Base-by-base conservation (phyloP, 2,329 filamentous ascomycete genomes). In the Verticillium dahliae region DNA sequence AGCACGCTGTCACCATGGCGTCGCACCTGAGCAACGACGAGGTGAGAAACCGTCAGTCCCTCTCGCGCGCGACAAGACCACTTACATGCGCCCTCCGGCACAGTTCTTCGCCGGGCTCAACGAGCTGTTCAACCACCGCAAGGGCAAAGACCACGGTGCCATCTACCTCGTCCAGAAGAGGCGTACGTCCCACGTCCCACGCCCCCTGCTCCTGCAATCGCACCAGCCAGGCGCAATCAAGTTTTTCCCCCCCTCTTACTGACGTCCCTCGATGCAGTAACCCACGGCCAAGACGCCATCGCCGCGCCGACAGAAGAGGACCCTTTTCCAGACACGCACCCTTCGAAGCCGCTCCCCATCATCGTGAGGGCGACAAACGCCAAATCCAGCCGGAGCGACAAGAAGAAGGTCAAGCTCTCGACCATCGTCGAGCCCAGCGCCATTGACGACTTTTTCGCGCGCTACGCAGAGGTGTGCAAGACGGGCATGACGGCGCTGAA, bases 381-480 rank as follows among this genome's bases (percentile, higher is more conserved):
- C 69, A 90, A 89, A 71, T 83, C 79, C 58, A 86, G 83, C 68
- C 79, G 76, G 64, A 80, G 82, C 65, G 81, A 82, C 61, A 74
- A 79, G 50, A 74, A 81, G 61, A 88, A 89, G 67, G 76, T 90
- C 67, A 96, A 93, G 74, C 72, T 97, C 33, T 91, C 91, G 2
- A 98, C 95, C 0, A 75, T 97, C 0, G 92, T 98, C 1, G 82
- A 89, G 61, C 85, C 90, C 1, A 85, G 88, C 62, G 85, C 89
- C 5, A 74, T 98, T 11, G 92, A 96, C 60, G 79, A 74, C 0
- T 99, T 99, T 72, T 99, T 92, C 74, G 78, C 80, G 35, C 83
- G 85, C 59, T 99, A 98, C 78, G 93, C 92, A 27, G 95, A 98
- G 67, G 83, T 92, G 3, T 97, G 93, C 77, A 97, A 96, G 79